Base-by-base conservation (phyloP, 2,329 filamentous ascomycete species). In the Diaporthe amygdali region DNA sequence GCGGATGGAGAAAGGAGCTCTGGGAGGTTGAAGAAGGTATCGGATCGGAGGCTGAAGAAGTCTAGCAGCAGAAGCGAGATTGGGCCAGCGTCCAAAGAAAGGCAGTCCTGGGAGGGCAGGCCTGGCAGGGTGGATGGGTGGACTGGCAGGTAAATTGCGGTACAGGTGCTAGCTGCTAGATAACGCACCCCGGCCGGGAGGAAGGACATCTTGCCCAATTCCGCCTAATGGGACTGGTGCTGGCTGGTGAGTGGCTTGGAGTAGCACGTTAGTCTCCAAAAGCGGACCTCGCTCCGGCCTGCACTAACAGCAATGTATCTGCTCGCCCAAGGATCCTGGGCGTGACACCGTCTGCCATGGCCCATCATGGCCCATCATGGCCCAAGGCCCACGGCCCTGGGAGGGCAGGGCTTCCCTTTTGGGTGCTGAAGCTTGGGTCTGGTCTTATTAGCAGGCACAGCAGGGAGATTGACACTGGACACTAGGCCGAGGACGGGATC, bases 31-130 rank as follows among this genome's bases (percentile, higher is more conserved):
- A 72, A 74, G 73, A 76, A 77, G 76, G 76, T 76, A 78, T 77
- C 79, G 82, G 82, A 81, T 82, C 80, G 80, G 81, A 84, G 82
- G 83, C 84, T 84, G 82, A 84, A 80, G 80, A 80, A 79, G 79
- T 79, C 79, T 81, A 81, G 81, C 81, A 81, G 81, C 81, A 81
- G 83, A 86, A 87, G 84, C 85, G 85, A 87, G 79, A 87, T 87
- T 83, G 66, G 46, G 66, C 66, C 66, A 68, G 66, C 44, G 52
- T 39, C 54, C 66, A 59, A 59, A 66, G 66, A 68, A 68, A 68
- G 66, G 52, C 66, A 59, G 66, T 59, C 66, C 66, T 56, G 66
- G 66, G 59, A 56, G 70, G 70, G 54, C 66, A 67, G 71, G 68
- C 46, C 34, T 72, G 51, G 55, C 41, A 44, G 70, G 55, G 49